Conservation (phyloP, 2,329 filamentous ascomycete genomes). For the Xylariaceae sp. region DNA sequence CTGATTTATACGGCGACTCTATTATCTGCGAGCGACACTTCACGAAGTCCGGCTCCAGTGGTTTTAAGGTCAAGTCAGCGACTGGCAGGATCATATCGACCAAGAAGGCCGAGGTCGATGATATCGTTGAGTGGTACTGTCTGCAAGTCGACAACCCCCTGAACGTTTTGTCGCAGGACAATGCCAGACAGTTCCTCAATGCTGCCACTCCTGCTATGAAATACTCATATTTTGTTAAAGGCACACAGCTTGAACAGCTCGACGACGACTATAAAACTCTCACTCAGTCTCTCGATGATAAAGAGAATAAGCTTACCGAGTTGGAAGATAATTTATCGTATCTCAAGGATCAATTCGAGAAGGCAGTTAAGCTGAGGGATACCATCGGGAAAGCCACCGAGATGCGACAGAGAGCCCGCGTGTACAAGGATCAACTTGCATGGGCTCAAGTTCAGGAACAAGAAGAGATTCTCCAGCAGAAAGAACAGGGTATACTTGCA, state of each 20-base stretch:
- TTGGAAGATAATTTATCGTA: constrained; percentile 58
- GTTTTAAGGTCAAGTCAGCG: constrained; percentile 80
- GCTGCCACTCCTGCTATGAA: constrained; percentile 76
- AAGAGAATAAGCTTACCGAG: constrained; percentile 56
- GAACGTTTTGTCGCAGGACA: constrained; percentile 92
- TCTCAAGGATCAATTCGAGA: constrained; percentile 53
- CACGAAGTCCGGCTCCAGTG: constrained; percentile 64
- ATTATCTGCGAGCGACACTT: constrained; percentile 94
- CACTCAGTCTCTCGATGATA: constrained; percentile 70
- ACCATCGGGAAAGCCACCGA: constrained; percentile 60
- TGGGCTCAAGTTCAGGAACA: constrained; percentile 82
- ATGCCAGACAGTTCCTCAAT: constrained; percentile 88
- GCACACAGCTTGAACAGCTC: constrained; percentile 86
- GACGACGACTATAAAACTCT: constrained; percentile 87
- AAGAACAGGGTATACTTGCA: constrained; percentile 26
- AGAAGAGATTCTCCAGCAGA: constrained; percentile 49
- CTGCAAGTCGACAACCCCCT: constrained; percentile 95
- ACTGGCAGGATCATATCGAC: constrained; percentile 67
- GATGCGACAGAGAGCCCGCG: constrained; percentile 55
- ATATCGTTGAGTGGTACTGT: constrained; percentile 88
- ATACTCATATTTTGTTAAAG: constrained; percentile 94
- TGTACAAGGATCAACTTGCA: constrained; percentile 62
- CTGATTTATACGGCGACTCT: constrained; percentile 72
- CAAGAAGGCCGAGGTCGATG: constrained; percentile 81
- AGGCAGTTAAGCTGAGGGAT: constrained; percentile 60